Conservation (phyloP, 805 yeast species). For the Barnettozyma sucrosica region DNA sequence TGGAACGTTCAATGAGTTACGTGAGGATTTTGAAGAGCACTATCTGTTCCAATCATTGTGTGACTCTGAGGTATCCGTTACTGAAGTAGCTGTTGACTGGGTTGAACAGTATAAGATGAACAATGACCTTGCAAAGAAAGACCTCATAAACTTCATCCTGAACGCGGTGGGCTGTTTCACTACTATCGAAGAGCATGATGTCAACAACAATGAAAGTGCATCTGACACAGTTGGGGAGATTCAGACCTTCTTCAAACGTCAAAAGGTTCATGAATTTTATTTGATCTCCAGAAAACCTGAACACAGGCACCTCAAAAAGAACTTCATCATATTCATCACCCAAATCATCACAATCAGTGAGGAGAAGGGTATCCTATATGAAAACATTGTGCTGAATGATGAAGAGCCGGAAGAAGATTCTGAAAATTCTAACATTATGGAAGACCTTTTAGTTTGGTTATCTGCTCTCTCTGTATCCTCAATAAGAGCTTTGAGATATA, state of each 20-base stretch:
- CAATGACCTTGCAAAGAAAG: conserved; percentile 46
- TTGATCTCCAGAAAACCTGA: conserved; percentile 45
- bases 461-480: conserved; percentile 64
- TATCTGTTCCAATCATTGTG: conserved; percentile 46
- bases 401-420: conserved; percentile 31
- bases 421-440: conserved; percentile 35
- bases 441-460: conserved; percentile 66
- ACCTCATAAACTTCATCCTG: conserved; percentile 61
- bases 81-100: conserved; percentile 53
- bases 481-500: conserved; percentile 64
- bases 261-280: conserved; percentile 65
- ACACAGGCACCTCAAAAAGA: conserved; percentile 44
- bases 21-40: conserved; percentile 41
- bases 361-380: conserved; percentile 57
- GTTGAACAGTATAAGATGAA: conserved; percentile 43
- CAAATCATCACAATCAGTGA: conserved; percentile 46
- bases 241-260: conserved; percentile 54
- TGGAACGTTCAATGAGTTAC: conserved; percentile 31
- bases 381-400: conserved; percentile 25
- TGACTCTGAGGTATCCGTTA: conserved; percentile 43
- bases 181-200: conserved; percentile 69
- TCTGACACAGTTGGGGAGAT: conserved; percentile 69
- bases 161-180: conserved; percentile 68
- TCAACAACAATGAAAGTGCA: conserved; percentile 62
- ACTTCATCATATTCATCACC: conserved; percentile 50